A percentile compares a stretch with the other conserved stretches of the same genome.
phyloP scores from a whole-genome alignment of 768 basidiomycete genomes.

The Kwoniella dejecticola region DNA sequence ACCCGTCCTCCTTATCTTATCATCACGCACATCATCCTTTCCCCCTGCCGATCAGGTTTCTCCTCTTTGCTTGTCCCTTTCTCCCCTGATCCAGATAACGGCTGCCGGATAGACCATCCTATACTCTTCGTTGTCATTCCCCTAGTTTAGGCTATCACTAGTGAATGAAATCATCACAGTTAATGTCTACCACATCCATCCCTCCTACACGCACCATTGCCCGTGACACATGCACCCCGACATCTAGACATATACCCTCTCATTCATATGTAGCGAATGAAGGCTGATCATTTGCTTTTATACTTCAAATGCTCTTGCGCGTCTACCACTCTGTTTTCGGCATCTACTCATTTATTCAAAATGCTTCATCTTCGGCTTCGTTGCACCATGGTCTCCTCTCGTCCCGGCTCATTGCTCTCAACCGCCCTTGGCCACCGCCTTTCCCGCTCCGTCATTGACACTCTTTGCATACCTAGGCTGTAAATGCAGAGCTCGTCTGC shows the following conservation, averaged over 20 bases:
- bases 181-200: too few species aligned
- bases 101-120: neutral
- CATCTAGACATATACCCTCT: too few species aligned
- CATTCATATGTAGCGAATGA: too few species aligned
- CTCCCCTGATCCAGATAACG: neutral
- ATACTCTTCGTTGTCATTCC: neutral
- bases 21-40: neutral
- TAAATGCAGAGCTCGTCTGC: conserved; percentile 25
- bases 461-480: neutral
- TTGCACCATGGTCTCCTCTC: too few species aligned
- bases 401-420: neutral
- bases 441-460: neutral
- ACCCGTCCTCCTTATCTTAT: neutral
- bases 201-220: too few species aligned
- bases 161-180: neutral
- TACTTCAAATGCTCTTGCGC: too few species aligned
- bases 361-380: too few species aligned
- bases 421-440: neutral
- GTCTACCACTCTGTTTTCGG: too few species aligned
- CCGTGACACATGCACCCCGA: too few species aligned
- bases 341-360: neutral
- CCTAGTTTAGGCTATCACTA: too few species aligned
- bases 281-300: too few species aligned
- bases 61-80: neutral
- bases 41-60: neutral